Base-by-base conservation (phyloP, 495 filamentous ascomycete genomes). In the Annulohypoxylon maeteangense region DNA sequence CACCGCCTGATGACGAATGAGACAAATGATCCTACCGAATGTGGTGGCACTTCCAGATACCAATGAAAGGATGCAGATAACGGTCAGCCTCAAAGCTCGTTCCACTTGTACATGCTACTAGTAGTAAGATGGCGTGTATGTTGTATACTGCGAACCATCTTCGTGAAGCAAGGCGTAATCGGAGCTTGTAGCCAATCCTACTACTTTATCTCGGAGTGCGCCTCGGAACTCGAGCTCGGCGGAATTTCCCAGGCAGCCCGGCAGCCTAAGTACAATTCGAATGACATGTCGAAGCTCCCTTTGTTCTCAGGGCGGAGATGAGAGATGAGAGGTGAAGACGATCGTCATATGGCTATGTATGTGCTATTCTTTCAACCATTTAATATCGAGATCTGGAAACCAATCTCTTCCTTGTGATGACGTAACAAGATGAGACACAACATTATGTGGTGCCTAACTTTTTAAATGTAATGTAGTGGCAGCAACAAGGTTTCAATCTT, bases 141-240 rank as follows among this genome's bases (percentile, higher is more conserved):
- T 5, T 40, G 36, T 40, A 18, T 32, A 27, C 11, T 40, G 34
- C 16, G 7, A 25, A 34, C n/a, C n/a, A 31, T 34, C 20, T 18
- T 12, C 32, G 32, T 10, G 34, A 40, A 57, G 34, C 34, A 62
- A 57, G 59, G 66, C 60, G 59, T 0, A 51, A 62, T 62, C 67
- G 67, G 67, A 69, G 59, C 42, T 62, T 10, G 18, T 12, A 62
- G 40, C 20, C 23, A 53, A 45, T 62, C 42, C 16, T 16, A 11
- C 12, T n/a, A 32, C 18, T 14, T 44, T 36, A 7, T 25, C 40
- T 72, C 64, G 69, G 69, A 61, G 44, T 14, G 53, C 44, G 14
- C 36, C 20, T 72, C 63, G 69, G 69, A 59, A 53, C 12, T 44
- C 22, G 50, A 20, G 25, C 53, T 68, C 59, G 64, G 64, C 68